Evolutionary conservation across 805 yeast species (phyloP).

Genomic region (Ogataea nonfermentans): DNA sequence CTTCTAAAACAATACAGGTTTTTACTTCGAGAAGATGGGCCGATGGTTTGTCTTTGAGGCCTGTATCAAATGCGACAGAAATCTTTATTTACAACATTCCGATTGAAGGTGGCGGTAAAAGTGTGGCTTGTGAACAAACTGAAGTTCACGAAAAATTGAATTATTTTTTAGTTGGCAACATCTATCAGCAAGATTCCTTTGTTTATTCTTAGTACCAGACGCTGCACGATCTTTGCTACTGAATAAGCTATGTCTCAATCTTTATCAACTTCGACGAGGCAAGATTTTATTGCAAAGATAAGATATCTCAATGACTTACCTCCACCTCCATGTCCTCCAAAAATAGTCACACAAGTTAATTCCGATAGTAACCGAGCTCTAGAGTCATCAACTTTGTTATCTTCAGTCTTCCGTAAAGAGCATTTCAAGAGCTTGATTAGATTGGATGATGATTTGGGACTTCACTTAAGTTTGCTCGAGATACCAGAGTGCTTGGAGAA

Average conservation of each 20-base stretch:
- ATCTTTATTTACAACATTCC: no score
- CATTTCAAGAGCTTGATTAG: slow-evolving; percentile 63
- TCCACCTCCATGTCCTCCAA: slow-evolving; percentile 91
- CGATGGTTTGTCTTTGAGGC: no score
- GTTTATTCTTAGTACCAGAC: no score
- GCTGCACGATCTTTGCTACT: no score
- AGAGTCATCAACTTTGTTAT: slow-evolving; percentile 55
- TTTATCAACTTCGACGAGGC: slow-evolving; percentile 39
- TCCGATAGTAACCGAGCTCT: slow-evolving; percentile 35
- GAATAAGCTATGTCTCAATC: slow-evolving; percentile 11
- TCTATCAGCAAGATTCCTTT: no score
- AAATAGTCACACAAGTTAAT: slow-evolving; percentile 54
- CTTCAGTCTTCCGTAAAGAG: slow-evolving; percentile 72
- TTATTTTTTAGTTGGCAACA: no score
- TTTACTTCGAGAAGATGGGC: no score
- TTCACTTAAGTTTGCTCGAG: slow-evolving; percentile 70
- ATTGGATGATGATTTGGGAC: slow-evolving; percentile 62
- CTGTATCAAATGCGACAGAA: no score
- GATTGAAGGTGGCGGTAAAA: no score
- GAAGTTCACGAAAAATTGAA: no score
- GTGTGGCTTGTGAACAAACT: no score
- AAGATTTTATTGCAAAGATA: slow-evolving; percentile 76
- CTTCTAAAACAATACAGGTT: no score
- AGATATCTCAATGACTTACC: slow-evolving; percentile 87
- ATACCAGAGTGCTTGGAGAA: slow-evolving; percentile 68